A percentile compares a stretch with the other conserved stretches of the same genome.
Conservation (phyloP, 768 basidiomycete genomes). For the Leucosporidium scottii region DNA sequence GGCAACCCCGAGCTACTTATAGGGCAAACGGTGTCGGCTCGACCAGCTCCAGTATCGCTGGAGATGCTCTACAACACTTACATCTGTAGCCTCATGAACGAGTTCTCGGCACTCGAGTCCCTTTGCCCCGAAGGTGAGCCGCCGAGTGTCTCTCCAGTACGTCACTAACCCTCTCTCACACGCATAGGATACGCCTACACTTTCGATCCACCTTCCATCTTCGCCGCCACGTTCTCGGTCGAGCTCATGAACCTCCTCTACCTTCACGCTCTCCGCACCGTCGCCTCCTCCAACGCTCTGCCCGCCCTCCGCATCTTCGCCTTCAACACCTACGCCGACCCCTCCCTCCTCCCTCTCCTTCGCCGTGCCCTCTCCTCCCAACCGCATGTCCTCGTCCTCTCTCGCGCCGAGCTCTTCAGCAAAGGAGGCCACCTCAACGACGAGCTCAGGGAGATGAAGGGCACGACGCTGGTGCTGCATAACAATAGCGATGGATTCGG, state of each 20-base stretch:
- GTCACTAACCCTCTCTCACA: background rate
- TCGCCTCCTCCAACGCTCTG: slow-evolving; percentile 1
- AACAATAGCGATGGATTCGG: slow-evolving; percentile 36
- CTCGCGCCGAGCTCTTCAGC: slow-evolving; percentile 1
- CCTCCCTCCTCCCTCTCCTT: background rate
- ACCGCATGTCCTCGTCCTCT: background rate
- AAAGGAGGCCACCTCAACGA: background rate
- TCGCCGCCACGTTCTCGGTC: slow-evolving; percentile 19
- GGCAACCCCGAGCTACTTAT: too few relatives aligned
- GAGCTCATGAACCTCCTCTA: slow-evolving; percentile 20
- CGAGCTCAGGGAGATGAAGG: background rate
- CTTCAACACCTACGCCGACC: slow-evolving; percentile 26
- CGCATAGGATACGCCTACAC: slow-evolving; percentile 31
- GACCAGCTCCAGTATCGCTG: slow-evolving; percentile 24
- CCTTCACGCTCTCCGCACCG: slow-evolving; percentile 4
- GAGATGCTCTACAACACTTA: slow-evolving; percentile 15
- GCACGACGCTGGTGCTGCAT: slow-evolving; percentile 29
- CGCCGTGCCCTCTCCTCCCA: background rate
- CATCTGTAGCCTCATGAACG: slow-evolving; percentile 21
- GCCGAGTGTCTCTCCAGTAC: background rate
- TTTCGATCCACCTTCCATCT: slow-evolving; percentile 33
- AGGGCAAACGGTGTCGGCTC: background rate
- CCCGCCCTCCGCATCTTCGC: slow-evolving; percentile 26
- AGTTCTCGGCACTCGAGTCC: slow-evolving; percentile 19
- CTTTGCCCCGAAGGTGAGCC: background rate